phyloP scores from a whole-genome alignment of 495 filamentous ascomycete genomes.

The Hypomontagnella submonticulosa region DNA sequence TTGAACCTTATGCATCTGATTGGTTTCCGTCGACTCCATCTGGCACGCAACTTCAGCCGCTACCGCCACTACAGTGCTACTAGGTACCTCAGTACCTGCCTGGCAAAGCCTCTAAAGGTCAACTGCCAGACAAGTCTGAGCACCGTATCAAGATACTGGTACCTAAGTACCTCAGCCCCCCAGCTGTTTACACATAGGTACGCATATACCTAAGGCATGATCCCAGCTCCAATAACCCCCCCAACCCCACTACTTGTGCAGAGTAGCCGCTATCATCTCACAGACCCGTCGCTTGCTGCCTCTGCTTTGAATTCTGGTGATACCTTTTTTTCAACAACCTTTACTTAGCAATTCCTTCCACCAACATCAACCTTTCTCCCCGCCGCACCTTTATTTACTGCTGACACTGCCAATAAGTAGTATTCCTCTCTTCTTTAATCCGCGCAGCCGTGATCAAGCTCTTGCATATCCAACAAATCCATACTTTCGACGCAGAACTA shows the following conservation, averaged over 20 bases:
- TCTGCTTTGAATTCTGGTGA: conserved; percentile 42
- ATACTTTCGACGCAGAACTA: conserved; percentile 22
- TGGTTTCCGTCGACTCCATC: conserved; percentile 18
- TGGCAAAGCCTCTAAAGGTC: neutral
- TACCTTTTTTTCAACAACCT: conserved; percentile 37
- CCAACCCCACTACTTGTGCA: conserved; percentile 33
- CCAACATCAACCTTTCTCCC: conserved; percentile 3
- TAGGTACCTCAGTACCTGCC: conserved; percentile 1
- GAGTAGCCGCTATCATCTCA: conserved; percentile 42
- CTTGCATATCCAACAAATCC: conserved; percentile 13
- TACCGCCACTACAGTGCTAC: conserved; percentile 12
- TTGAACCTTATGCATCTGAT: conserved; percentile 16
- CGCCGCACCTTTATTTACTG: conserved; percentile 7
- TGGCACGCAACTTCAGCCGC: conserved; percentile 37
- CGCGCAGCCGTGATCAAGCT: conserved; percentile 3
- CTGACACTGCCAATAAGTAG: conserved; percentile 8
- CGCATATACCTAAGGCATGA: conserved; percentile 7
- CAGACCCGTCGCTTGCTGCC: conserved; percentile 31
- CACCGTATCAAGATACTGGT: conserved; percentile 3
- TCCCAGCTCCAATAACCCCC: conserved; percentile 29
- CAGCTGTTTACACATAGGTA: no score
- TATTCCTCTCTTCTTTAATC: neutral
- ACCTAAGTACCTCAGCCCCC: no score
- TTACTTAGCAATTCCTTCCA: conserved; percentile 11
- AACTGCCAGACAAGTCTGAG: no score